Evolutionary conservation across 345 rosid genomes (phyloP), one percentile per base, ranked within the genome.

Genomic region (Gossypium stocksii): DNA sequence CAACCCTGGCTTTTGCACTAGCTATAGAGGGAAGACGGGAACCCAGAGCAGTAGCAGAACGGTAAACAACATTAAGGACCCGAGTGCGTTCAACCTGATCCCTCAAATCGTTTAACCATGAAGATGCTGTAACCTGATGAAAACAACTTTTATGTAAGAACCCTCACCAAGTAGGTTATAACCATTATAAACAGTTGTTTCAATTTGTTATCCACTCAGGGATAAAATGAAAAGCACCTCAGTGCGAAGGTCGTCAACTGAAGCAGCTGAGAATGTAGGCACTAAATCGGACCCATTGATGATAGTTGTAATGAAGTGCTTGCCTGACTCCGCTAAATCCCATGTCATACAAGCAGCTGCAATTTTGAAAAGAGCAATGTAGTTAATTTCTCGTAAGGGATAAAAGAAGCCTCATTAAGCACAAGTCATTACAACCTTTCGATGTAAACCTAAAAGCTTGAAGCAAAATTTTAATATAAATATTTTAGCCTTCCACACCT

Each of bases 311-410:
- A 89, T 86, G 79, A 93, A 96, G 71, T 87, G 89, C 83, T 90
- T 96, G 76, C 99, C 99, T 57, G 99, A 95, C 80, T 95, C 99
- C 66, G 99, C 99, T 83, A 96, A 86, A 65, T 96, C 98, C 97
- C 97, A 96, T 43, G 99, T 96, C 98, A 96, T 89, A 80, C 97
- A 96, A 23, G 99, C 99, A 80, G 98, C 99, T 95, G 91, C 87
- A 74, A 70, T 15, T 76, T 64, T 70, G 56, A 27, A 77, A 71
- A 14, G 51, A 56, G 53, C 27, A 71, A 57, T 12, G 29, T 22
- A 68, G 66, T 15, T 0, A 13, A 27, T 49, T 13, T 20, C 23
- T 45, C 59, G 16, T 10, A 2, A 15, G 17, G 49, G 44, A 29
- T 54, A 45, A 45, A 54, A 19, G 19, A 54, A 54, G 60, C 10